Evolutionary conservation across 495 filamentous ascomycete genomes (phyloP), one percentile per base, ranked within the genome.

Genomic region (Aspergillus sclerotiicarbonarius): DNA sequence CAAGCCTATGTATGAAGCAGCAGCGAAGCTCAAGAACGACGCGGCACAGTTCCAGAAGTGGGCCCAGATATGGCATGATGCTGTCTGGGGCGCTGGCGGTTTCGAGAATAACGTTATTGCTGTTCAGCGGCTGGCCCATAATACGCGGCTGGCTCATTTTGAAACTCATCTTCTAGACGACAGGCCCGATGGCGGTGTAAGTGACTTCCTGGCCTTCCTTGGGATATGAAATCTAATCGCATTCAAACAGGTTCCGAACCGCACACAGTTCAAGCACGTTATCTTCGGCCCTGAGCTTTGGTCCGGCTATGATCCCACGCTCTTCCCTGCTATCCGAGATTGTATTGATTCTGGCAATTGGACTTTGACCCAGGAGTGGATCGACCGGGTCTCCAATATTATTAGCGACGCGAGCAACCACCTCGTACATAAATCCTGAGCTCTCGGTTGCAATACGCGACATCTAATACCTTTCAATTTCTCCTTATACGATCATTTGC

Each of bases 181-280:
- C 54, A 82, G 82, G 19, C 63, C 77, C 37, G 82, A 78, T 46
- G 89, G 85, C 35, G 91, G 93, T 47, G 86, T 95, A 82, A 71
- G 76, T 73, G 37, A 13, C 13, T 30, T 30, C 2, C 1, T 15
- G 3, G 6, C 20, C 32, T 29, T 25, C 10, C 6, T 16, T 8
- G 8, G 13, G 12, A 16, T 50, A n/a, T 32, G 10, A 10, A 32
- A 32, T 53, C 64, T 68, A 54, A 67, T 29, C 31, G n/a, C 21
- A 21, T 51, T 8, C 43, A n/a, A 33, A 25, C 59, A 94, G 89
- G 78, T 96, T 29, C 92, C 91, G 31, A 90, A 90, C 66, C 85
- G 94, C 59, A 89, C 89, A 21, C 95, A 97, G 75, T 98, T 91
- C 79, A 96, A 94, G 69, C 95, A 98, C 74, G 83, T 96, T 64